Conservation (phyloP, 75 land plant genomes). For the Cunninghamia lanceolata region DNA sequence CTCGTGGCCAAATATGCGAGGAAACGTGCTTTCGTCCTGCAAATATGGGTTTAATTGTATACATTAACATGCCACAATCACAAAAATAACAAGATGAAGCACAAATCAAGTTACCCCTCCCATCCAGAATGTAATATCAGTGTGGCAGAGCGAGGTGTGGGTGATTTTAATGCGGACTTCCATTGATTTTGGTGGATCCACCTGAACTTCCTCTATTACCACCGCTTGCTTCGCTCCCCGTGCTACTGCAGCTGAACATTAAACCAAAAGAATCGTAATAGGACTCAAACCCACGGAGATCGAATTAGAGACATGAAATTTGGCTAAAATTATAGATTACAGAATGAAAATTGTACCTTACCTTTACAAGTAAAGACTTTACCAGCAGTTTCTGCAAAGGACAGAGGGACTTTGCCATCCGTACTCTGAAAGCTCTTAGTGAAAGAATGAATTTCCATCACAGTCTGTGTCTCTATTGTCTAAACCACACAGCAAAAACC, state of each 20-base stretch:
- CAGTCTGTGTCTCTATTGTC: background rate
- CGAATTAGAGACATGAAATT: background rate
- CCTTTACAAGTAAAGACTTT: conserved; percentile 42
- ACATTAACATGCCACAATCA: background rate
- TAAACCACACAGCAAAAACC: no score
- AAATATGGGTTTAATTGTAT: background rate
- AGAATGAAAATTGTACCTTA: background rate
- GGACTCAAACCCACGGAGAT: background rate
- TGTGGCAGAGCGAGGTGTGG: conserved; percentile 67
- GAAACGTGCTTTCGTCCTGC: conserved; percentile 47
- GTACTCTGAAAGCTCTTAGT: background rate
- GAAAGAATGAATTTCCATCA: background rate
- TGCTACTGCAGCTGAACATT: conserved; percentile 59
- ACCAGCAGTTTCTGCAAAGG: background rate
- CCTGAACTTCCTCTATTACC: conserved; percentile 49
- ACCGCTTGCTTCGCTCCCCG: conserved; percentile 58
- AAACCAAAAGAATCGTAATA: background rate
- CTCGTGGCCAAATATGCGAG: conserved; percentile 92
- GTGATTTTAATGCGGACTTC: conserved; percentile 72
- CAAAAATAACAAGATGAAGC: background rate
- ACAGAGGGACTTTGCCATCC: background rate
- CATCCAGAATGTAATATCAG: conserved; percentile 69
- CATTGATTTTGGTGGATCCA: conserved; percentile 66
- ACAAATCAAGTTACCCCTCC: conserved; percentile 31
- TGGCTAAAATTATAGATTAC: background rate